These are phyloP conservation scores for Cercophora samala DNA, from an alignment of 495 filamentous ascomycete genomes.

Conservation along the genomic window DNA sequence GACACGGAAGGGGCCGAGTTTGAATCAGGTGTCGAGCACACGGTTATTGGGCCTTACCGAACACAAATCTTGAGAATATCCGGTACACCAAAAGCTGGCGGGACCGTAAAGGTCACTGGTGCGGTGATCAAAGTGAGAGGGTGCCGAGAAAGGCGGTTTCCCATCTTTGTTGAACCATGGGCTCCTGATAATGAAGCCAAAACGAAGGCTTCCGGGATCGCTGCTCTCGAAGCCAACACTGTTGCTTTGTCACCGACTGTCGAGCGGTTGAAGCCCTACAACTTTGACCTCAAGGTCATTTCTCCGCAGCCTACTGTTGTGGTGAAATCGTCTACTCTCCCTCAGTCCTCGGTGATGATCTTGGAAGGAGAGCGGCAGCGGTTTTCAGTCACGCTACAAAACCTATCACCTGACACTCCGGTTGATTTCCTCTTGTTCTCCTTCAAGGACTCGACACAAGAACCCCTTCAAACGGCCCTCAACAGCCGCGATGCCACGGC, in stretches of 20 bases:
- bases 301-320: conserved; percentile 70
- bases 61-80: conserved; percentile 72
- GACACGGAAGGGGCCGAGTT: conserved; percentile 69
- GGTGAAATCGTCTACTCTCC: conserved; percentile 70
- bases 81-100: conserved; percentile 63
- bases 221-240: conserved; percentile 49
- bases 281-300: conserved; percentile 66
- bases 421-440: conserved; percentile 84
- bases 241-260: conserved; percentile 32
- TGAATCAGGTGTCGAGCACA: conserved; percentile 59
- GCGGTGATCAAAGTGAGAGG: conserved; percentile 76
- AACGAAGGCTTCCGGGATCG: conserved; percentile 68
- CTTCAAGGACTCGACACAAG: conserved; percentile 83
- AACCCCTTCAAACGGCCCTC: conserved; percentile 68
- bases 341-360: conserved; percentile 86
- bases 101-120: conserved; percentile 69
- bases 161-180: conserved; percentile 77
- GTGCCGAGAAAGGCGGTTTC: conserved; percentile 77
- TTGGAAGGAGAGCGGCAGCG: conserved; percentile 77
- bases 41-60: conserved; percentile 71
- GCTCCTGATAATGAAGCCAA: conserved; percentile 66
- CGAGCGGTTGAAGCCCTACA: conserved; percentile 42
- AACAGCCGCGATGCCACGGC: conserved; percentile 70
- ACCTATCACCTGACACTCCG: conserved; percentile 64
- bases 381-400: conserved; percentile 78